Conservation (phyloP, 495 filamentous ascomycete species). For the Neurospora africana region DNA sequence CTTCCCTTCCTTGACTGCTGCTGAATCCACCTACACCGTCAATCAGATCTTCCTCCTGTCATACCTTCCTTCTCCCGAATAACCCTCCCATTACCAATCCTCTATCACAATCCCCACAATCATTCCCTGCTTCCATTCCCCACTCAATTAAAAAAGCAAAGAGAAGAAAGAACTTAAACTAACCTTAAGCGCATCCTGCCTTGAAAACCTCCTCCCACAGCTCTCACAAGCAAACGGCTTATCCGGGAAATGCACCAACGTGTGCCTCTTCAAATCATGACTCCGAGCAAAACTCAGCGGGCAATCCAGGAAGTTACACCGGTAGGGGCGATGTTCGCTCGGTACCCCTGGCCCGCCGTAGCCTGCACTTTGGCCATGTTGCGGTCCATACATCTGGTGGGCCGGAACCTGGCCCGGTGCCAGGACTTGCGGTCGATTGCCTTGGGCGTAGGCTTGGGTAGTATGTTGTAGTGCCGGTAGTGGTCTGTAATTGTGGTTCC, state of each 20-base stretch:
- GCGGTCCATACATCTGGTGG: background rate
- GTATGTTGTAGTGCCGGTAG: background rate
- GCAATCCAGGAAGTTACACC: background rate
- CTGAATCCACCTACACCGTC: background rate
- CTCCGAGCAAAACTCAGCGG: background rate
- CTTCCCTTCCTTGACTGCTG: background rate
- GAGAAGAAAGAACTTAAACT: background rate
- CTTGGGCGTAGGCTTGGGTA: background rate
- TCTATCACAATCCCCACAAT: too few species aligned
- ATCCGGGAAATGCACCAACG: background rate
- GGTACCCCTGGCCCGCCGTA: background rate
- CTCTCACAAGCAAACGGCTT: background rate
- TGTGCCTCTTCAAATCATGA: background rate
- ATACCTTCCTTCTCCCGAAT: background rate
- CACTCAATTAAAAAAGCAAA: background rate
- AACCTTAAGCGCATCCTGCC: background rate
- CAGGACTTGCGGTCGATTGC: background rate
- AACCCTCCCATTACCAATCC: too few species aligned
- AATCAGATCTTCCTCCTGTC: background rate
- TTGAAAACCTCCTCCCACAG: background rate
- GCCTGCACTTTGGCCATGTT: background rate
- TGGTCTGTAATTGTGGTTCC: background rate
- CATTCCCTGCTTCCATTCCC: background rate
- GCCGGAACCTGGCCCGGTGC: background rate
- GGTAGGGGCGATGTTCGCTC: background rate